Evolutionary conservation across 495 filamentous ascomycete genomes (phyloP).

Genomic region (Penicillium flavigenum): DNA sequence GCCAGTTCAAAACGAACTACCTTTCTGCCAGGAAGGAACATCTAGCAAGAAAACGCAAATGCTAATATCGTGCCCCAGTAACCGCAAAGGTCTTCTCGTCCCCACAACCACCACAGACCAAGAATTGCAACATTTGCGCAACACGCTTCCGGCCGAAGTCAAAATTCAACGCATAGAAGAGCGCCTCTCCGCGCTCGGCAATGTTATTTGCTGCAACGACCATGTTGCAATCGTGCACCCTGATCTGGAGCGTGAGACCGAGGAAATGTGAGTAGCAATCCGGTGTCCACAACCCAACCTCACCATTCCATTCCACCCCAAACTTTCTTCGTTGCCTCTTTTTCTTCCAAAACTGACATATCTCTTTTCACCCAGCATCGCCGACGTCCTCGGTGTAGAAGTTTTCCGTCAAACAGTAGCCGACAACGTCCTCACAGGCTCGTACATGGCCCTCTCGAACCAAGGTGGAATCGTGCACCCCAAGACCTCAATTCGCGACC

Average conservation of each 20-base stretch:
- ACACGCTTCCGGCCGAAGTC: slow-evolving; percentile 84
- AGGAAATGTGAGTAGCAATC: slow-evolving; percentile 62
- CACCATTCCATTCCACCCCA: neutral
- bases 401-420: slow-evolving; percentile 97
- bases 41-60: slow-evolving; percentile 1
- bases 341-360: slow-evolving; percentile 1
- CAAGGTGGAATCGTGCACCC: slow-evolving; percentile 96
- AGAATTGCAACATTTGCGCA: slow-evolving; percentile 94
- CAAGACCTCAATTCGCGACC: slow-evolving; percentile 93
- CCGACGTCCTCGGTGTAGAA: slow-evolving; percentile 94
- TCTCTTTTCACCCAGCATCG: slow-evolving; percentile 52
- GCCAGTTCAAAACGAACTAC: neutral
- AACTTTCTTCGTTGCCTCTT: neutral
- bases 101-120: slow-evolving; percentile 96
- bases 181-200: slow-evolving; percentile 90
- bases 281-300: neutral
- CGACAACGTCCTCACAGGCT: slow-evolving; percentile 93
- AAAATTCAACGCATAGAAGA: slow-evolving; percentile 97
- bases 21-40: neutral
- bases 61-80: slow-evolving; percentile 50
- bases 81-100: slow-evolving; percentile 93
- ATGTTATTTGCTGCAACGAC: slow-evolving; percentile 95
- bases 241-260: slow-evolving; percentile 94
- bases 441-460: slow-evolving; percentile 94
- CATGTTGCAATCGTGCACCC: slow-evolving; percentile 95